phyloP scores from a whole-genome alignment of 495 filamentous ascomycete genomes.

The Trichoderma asperelloides region DNA sequence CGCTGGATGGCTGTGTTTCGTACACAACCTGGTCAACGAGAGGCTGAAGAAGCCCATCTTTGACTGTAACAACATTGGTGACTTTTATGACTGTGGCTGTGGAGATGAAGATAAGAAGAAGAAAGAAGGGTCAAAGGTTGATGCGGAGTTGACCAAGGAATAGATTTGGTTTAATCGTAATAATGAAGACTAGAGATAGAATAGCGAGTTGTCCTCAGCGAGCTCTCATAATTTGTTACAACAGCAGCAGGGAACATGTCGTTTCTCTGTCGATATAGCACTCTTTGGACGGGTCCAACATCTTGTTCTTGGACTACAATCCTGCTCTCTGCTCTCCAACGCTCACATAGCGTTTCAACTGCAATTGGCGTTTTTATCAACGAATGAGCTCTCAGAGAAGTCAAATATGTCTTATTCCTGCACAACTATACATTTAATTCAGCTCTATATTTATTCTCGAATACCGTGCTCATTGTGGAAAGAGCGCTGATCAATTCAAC shows the following conservation, averaged over 20 bases:
- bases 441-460: neutral
- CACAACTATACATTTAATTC: neutral
- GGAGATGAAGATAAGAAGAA: conserved; percentile 56
- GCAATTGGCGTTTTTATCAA: no score
- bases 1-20: conserved; percentile 85
- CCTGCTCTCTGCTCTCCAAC: no score
- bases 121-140: conserved; percentile 14
- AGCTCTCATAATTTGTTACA: no score
- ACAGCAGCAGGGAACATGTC: no score
- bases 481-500: neutral
- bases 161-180: neutral
- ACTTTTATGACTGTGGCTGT: conserved; percentile 95
- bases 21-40: conserved; percentile 92
- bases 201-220: no score
- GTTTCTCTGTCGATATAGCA: no score
- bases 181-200: neutral
- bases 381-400: no score
- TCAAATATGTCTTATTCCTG: neutral
- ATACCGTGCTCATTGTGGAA: neutral
- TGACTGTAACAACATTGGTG: conserved; percentile 82
- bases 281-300: no score
- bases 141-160: neutral
- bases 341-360: no score
- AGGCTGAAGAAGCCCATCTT: conserved; percentile 73
- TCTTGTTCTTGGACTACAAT: no score